phyloP scores from a whole-genome alignment of 768 basidiomycete species.

The Lentinula lateritia region DNA sequence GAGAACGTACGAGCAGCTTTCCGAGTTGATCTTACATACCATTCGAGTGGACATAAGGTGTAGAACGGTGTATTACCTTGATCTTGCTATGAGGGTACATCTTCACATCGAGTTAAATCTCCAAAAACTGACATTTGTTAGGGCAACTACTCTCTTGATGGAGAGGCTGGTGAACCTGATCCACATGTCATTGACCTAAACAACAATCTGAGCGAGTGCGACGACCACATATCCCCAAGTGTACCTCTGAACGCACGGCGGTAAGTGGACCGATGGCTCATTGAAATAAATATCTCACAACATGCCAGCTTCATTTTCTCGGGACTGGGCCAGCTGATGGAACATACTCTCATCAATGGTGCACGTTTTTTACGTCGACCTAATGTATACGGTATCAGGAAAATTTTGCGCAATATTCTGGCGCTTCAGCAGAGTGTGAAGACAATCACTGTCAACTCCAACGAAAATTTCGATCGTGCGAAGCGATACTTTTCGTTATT shows the following conservation, averaged over 20 bases:
- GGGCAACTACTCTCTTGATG: conserved; percentile 82
- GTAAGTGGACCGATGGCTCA: conserved; percentile 37
- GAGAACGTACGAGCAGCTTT: conserved; percentile 86
- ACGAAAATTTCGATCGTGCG: conserved; percentile 69
- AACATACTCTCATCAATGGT: conserved; percentile 72
- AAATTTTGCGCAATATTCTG: conserved; percentile 83
- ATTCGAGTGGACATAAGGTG: conserved; percentile 87
- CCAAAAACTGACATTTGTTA: conserved; percentile 21
- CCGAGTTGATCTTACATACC: conserved; percentile 80
- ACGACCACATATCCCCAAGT: conserved; percentile 60
- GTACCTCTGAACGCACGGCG: conserved; percentile 59
- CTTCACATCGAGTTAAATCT: not conserved
- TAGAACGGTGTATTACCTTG: conserved; percentile 74
- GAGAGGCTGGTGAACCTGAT: conserved; percentile 89
- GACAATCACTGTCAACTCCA: conserved; percentile 58
- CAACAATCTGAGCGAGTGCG: conserved; percentile 66
- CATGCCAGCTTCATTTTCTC: conserved; percentile 73
- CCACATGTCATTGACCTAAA: conserved; percentile 85
- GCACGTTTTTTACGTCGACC: conserved; percentile 65
- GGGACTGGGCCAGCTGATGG: conserved; percentile 81
- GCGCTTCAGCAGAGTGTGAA: conserved; percentile 91
- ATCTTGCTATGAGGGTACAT: conserved; percentile 71
- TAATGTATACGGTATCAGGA: conserved; percentile 75
- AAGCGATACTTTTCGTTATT: conserved; percentile 83
- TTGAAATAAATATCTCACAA: conserved; percentile 8